Conservation (phyloP, 1,139 yeast genomes). For the Blastobotrys serpentis region DNA sequence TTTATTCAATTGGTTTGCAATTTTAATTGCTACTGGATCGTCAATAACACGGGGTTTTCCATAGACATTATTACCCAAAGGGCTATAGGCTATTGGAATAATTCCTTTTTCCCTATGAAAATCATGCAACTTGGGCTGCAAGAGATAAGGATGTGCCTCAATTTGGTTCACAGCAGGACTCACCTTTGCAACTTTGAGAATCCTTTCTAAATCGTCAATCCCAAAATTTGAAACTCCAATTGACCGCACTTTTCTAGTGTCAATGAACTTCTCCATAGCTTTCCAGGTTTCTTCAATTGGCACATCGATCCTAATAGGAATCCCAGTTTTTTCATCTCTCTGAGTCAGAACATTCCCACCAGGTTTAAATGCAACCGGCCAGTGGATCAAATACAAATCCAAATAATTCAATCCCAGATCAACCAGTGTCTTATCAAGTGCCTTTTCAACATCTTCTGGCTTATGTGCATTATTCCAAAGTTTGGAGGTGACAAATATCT, state of each 20-base stretch:
- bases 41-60: conserved; percentile 57
- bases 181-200: conserved; percentile 66
- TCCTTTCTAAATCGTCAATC: conserved; percentile 68
- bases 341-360: conserved; percentile 43
- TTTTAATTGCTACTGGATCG: conserved; percentile 48
- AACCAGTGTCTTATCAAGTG: conserved; percentile 55
- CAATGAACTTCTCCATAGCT: conserved; percentile 47
- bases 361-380: conserved; percentile 43
- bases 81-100: conserved; percentile 77
- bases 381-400: conserved; percentile 51
- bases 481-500: conserved; percentile 72
- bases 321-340: conserved; percentile 34
- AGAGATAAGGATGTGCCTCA: conserved; percentile 88
- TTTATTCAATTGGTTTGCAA: conserved; percentile 43
- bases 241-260: conserved; percentile 61
- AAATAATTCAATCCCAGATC: conserved; percentile 61
- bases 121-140: conserved; percentile 65
- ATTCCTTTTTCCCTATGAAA: conserved; percentile 60
- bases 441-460: conserved; percentile 54
- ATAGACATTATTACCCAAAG: conserved; percentile 81
- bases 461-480: conserved; percentile 62
- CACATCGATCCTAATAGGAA: conserved; percentile 37
- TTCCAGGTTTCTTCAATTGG: conserved; percentile 59
- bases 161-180: conserved; percentile 80
- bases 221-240: conserved; percentile 82